Base-by-base conservation (phyloP, 2,329 filamentous ascomycete genomes). In the Chaetomiaceae sp. region DNA sequence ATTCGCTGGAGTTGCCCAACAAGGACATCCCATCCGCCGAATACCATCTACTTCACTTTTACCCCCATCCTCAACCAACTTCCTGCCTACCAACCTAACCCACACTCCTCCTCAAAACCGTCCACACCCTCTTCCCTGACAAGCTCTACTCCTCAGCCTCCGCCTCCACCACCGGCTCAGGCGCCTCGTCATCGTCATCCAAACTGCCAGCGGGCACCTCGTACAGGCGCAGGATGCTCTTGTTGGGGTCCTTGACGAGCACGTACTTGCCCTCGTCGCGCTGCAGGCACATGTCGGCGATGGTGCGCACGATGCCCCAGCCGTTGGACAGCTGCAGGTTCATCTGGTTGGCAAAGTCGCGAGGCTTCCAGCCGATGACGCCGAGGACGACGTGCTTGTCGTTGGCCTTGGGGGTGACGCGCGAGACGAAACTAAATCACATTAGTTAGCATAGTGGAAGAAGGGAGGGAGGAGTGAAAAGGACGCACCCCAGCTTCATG, bases 271-370 rank as follows among this genome's bases (percentile, higher is more conserved):
- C 87, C 63, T 91, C 87, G 43, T 84, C 79, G 72, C 85, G 83
- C 71, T 85, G 83, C 64, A 91, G 80, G 66, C 86, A 88, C 87
- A 97, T 95, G 73, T 99, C 94, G 64, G 90, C 89, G 67, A 99
- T 96, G 47, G 94, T 99, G 62, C 94, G 89, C 56, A 99, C 94
- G 62, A 99, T 97, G 72, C 94, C 94, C 94, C 94, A 99, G 59
- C 94, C 94, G 75, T 99, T 99, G 75, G 88, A 88, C 54, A 97
- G 82, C 66, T 91, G 95, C 66, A 99, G 75, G 76, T 96, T 96
- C 94, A 99, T 99, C 80, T 99, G 94, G 67, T 83, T 81, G 59
- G 94, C 94, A 65, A 99, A 97, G 69, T 99, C 95, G 65, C 89
- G 87, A 34, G 94, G 94, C 80, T 99, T 99, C 86, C 95, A 97